A percentile compares a stretch with the other conserved stretches of the same genome.
phyloP scores from a whole-genome alignment of 2,329 filamentous ascomycete species.

The Seiridium unicorne region DNA sequence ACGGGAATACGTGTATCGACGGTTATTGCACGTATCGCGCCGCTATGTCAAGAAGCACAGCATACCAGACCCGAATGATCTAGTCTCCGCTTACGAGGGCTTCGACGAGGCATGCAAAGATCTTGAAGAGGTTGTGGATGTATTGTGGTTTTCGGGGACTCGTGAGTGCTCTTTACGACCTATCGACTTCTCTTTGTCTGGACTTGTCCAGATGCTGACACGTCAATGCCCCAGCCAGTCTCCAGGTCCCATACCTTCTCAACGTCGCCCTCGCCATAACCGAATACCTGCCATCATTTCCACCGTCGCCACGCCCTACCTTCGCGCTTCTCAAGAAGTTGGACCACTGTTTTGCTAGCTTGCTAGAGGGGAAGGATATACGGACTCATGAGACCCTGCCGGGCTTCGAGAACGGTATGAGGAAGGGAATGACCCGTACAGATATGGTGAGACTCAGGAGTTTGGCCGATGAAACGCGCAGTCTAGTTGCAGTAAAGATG shows the following conservation, averaged over 20 bases:
- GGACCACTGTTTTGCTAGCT: conserved; percentile 77
- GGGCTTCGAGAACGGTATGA: conserved; percentile 63
- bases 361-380: conserved; percentile 67
- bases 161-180: conserved; percentile 54
- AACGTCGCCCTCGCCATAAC: conserved; percentile 72
- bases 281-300: conserved; percentile 71
- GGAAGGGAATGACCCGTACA: conserved; percentile 69
- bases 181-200: neutral
- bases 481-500: conserved; percentile 69
- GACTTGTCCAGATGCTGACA: neutral
- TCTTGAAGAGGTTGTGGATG: conserved; percentile 71
- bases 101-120: conserved; percentile 73
- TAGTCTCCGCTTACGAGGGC: conserved; percentile 51
- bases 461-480: conserved; percentile 72
- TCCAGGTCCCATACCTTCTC: conserved; percentile 84
- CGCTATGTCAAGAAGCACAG: conserved; percentile 61
- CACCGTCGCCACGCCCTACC: conserved; percentile 63
- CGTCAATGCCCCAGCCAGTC: conserved; percentile 51
- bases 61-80: conserved; percentile 41
- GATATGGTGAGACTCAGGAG: conserved; percentile 88
- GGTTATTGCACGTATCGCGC: conserved; percentile 51
- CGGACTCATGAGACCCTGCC: conserved; percentile 65
- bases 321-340: conserved; percentile 75
- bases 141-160: conserved; percentile 84
- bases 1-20: conserved; percentile 54